phyloP scores from a whole-genome alignment of 106 monocot species.

The Triglochin maritima region DNA sequence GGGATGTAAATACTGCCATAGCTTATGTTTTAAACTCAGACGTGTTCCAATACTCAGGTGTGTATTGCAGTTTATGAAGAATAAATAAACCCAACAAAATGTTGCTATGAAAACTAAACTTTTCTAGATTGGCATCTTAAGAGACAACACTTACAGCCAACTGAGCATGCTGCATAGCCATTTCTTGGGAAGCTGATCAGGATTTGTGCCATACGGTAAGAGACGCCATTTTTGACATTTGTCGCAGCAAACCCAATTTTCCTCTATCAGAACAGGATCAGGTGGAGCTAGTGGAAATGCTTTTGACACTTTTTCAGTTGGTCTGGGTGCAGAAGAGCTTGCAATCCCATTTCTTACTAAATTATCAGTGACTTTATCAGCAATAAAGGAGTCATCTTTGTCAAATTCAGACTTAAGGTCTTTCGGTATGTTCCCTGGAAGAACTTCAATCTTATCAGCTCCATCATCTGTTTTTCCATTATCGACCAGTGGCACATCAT shows the following conservation, averaged over 20 bases:
- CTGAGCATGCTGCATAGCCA: slow-evolving; percentile 30
- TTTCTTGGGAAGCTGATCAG: slow-evolving; percentile 18
- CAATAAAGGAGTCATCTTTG: slow-evolving; percentile 9
- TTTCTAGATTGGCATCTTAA: background rate
- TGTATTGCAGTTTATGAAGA: no score
- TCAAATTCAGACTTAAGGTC: slow-evolving; percentile 16
- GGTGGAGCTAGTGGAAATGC: slow-evolving; percentile 20
- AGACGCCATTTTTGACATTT: slow-evolving; percentile 30
- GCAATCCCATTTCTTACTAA: slow-evolving; percentile 18
- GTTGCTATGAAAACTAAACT: no score
- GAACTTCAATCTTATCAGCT: slow-evolving; percentile 3
- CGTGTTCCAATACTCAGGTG: no score
- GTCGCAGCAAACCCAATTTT: slow-evolving; percentile 36
- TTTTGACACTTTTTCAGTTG: slow-evolving; percentile 9
- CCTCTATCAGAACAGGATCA: slow-evolving; percentile 31
- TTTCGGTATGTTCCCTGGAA: slow-evolving; percentile 5
- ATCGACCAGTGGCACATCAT: background rate
- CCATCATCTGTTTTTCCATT: slow-evolving; percentile 18
- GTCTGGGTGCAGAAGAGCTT: slow-evolving; percentile 11
- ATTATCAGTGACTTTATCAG: slow-evolving; percentile 26
- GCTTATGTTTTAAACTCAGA: no score
- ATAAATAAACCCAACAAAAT: no score
- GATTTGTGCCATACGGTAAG: slow-evolving; percentile 20
- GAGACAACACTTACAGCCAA: slow-evolving; percentile 27
- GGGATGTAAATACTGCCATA: no score